Evolutionary conservation across 176 grass and related monocot genomes (phyloP), one percentile per base, ranked within the genome.

Genomic region (Carex scoparia): DNA sequence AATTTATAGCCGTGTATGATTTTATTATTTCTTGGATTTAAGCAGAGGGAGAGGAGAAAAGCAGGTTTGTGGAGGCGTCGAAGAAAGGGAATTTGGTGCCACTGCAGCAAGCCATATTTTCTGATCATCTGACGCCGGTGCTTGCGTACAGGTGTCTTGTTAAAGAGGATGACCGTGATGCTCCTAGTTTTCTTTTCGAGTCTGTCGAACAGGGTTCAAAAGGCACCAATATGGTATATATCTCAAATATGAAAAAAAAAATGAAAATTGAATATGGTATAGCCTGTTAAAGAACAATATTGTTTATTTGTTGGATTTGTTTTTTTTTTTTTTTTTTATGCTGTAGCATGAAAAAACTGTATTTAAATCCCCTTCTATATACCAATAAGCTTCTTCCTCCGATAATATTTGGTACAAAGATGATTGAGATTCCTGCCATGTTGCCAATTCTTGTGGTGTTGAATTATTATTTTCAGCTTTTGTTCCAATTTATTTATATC

Each of bases 181-280:
- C 95, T 7, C 95, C 95, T 69, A 98, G 95, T 59, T 98, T 98
- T 80, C 91, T 98, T 28, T 98, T 98, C 30, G 95, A 98, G 82
- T 91, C 95, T 7, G 95, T 98, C 4, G 95, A 98, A 84, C 95
- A 98, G 90, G 92, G 91, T 44, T 60, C 82, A 51, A 81, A 87
- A 58, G 95, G 95, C 61, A 98, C 91, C 62, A 98, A 94, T 83
- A 90, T 94, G 79, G 95, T 98, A 60, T 30, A 78, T 31, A 19
- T 62, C 53, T 65, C 11, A 54, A 54, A 31, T 31, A 76, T 54
- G 23, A 23, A 23, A 1, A 7, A 30, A 40, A 4, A 40, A 68
- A 76, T 69, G 12, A 16, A 63, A 33, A 67, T 11, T 37, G 31
- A 27, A 49, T 51, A 48, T 8, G 38, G 48, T 19, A 72, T 72